Conservation (phyloP, 768 basidiomycete genomes). For the Tylopilus sp. region DNA sequence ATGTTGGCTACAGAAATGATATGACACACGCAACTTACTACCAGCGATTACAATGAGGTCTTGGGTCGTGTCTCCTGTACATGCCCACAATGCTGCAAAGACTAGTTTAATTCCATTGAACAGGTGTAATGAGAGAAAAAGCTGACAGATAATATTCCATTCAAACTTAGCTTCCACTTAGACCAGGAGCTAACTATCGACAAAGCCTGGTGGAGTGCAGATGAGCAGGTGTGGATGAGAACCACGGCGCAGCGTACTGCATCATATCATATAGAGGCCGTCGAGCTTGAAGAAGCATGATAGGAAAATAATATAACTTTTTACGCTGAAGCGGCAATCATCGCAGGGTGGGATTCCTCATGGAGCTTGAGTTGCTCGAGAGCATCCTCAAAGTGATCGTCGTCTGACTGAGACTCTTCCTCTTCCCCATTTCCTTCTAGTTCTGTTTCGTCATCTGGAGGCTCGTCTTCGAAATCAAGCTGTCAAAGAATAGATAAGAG, state of each 20-base stretch:
- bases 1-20: background rate
- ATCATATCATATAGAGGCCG: background rate
- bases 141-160: background rate
- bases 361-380: constrained; percentile 52
- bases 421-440: constrained; percentile 27
- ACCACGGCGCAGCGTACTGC: background rate
- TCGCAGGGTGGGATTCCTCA: constrained; percentile 8
- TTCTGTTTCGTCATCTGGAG: constrained; percentile 45
- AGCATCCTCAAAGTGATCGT: constrained; percentile 59
- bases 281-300: background rate
- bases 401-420: constrained; percentile 35
- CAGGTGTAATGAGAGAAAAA: background rate
- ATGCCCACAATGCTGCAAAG: background rate
- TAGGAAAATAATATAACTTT: background rate
- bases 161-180: background rate
- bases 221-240: background rate
- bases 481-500: no score
- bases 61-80: background rate
- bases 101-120: background rate
- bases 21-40: background rate
- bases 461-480: constrained; percentile 84
- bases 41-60: background rate
- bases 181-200: background rate
- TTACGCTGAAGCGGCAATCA: constrained; percentile 20
- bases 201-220: background rate